Percentiles rank a stretch among this genome's conserved stretches.
These are phyloP conservation scores for Penstemon barbatus DNA, from an alignment of 257 asterid species.

Conservation along the genomic window DNA sequence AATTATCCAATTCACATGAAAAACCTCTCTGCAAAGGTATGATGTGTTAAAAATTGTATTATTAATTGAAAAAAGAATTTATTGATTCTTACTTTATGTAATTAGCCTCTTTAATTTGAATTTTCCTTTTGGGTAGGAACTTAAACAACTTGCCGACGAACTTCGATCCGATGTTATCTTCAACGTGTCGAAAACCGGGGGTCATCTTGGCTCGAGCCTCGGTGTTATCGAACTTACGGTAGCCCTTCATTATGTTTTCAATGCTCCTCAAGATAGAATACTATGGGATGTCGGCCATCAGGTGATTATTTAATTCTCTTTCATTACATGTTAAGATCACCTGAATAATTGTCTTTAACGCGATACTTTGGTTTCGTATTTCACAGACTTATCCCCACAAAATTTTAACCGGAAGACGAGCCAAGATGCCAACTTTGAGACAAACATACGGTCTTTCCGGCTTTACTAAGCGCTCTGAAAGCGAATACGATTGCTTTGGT, in stretches of 20 bases:
- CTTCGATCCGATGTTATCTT: slow-evolving; percentile 86
- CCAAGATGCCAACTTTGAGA: slow-evolving; percentile 78
- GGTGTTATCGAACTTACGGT: slow-evolving; percentile 97
- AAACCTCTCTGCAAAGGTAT: slow-evolving; percentile 84
- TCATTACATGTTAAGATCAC: not conserved
- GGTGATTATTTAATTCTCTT: slow-evolving; percentile 39
- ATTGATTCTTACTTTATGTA: not conserved
- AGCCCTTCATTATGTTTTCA: slow-evolving; percentile 92
- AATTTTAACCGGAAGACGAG: slow-evolving; percentile 88
- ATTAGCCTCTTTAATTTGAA: not conserved
- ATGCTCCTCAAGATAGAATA: slow-evolving; percentile 82
- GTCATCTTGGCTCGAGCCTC: slow-evolving; percentile 95
- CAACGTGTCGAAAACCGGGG: slow-evolving; percentile 96
- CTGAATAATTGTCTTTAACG: not conserved
- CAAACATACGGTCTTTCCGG: slow-evolving; percentile 87
- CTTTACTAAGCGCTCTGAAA: slow-evolving; percentile 91
- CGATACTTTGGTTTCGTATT: slow-evolving; percentile 21
- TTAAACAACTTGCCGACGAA: slow-evolving; percentile 90
- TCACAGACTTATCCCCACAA: slow-evolving; percentile 93
- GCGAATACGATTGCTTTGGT: slow-evolving; percentile 92
- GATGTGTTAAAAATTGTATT: not conserved
- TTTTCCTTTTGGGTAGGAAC: slow-evolving; percentile 52
- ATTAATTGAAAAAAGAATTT: not conserved
- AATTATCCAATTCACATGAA: slow-evolving; percentile 95
- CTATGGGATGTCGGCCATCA: slow-evolving; percentile 99